Evolutionary conservation across 2,329 filamentous ascomycete species (phyloP).

Genomic region (Ceratocystis smalleyi): DNA sequence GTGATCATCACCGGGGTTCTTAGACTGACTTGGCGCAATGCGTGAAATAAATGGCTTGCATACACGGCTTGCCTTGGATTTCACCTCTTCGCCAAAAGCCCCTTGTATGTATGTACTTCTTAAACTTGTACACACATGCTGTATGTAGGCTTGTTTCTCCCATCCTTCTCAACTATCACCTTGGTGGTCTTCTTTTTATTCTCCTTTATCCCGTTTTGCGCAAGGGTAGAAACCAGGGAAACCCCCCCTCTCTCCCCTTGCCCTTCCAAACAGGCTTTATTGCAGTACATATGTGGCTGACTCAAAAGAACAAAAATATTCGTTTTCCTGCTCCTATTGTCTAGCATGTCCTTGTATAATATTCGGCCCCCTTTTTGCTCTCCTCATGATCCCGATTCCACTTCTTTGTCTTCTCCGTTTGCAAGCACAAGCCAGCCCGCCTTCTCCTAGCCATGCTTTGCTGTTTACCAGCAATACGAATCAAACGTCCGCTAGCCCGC

Average conservation of each 20-base stretch:
- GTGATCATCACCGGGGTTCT: neutral
- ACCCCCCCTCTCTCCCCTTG: neutral
- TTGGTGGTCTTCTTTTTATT: neutral
- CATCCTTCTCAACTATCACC: neutral
- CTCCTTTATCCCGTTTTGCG: slow-evolving; percentile 1
- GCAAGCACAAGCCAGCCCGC: neutral
- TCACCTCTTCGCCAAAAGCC: neutral
- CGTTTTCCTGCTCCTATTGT: neutral
- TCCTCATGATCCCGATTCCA: neutral
- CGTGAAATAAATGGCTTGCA: too few species aligned
- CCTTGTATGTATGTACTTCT: neutral
- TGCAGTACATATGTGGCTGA: neutral
- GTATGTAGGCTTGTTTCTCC: neutral
- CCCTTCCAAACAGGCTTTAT: neutral
- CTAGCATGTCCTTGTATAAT: neutral
- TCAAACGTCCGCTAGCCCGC: neutral
- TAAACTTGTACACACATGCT: neutral
- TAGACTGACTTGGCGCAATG: neutral
- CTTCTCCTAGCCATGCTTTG: neutral
- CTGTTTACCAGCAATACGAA: too few species aligned
- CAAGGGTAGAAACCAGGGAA: neutral
- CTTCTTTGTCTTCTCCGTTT: neutral
- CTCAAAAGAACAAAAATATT: neutral
- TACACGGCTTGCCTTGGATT: neutral
- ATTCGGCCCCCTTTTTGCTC: neutral